These are phyloP conservation scores for Microbotryum lychnidis-dioicae DNA, from an alignment of 1,284 basidiomycete genomes.

Conservation along the genomic window DNA sequence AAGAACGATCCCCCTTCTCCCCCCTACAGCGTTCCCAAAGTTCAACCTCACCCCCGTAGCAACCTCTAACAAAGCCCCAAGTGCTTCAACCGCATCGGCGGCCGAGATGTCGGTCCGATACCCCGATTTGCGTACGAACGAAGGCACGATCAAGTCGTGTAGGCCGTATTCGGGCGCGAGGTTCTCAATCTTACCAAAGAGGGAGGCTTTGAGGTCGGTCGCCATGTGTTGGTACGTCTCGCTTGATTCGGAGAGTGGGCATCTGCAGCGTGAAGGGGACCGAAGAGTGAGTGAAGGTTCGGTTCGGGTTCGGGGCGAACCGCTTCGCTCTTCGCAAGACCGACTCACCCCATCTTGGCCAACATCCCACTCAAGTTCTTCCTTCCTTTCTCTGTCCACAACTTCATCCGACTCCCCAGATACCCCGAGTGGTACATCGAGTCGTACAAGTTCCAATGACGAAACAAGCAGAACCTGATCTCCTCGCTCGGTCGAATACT, in stretches of 20 bases:
- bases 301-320: neutral
- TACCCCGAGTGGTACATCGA: conserved; percentile 97
- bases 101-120: conserved; percentile 81
- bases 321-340: neutral
- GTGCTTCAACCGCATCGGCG: conserved; percentile 84
- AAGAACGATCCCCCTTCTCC: conserved; percentile 6
- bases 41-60: conserved; percentile 83
- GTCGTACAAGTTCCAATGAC: conserved; percentile 97
- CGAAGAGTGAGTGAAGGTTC: neutral
- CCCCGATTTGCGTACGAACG: conserved; percentile 84
- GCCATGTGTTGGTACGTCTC: conserved; percentile 95
- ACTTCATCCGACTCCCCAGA: conserved; percentile 85
- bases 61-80: conserved; percentile 79
- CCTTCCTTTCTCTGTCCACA: conserved; percentile 90
- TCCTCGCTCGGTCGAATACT: conserved; percentile 74
- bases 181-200: conserved; percentile 72
- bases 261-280: neutral
- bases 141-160: conserved; percentile 86
- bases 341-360: conserved; percentile 92
- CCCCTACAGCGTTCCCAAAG: conserved; percentile 49
- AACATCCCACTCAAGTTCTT: conserved; percentile 82
- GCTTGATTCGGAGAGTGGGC: conserved; percentile 79
- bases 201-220: conserved; percentile 75
- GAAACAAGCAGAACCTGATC: conserved; percentile 84
- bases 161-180: conserved; percentile 95